These are phyloP conservation scores for Boletus subcaerulescens DNA, from an alignment of 768 basidiomycete species.

Conservation along the genomic window DNA sequence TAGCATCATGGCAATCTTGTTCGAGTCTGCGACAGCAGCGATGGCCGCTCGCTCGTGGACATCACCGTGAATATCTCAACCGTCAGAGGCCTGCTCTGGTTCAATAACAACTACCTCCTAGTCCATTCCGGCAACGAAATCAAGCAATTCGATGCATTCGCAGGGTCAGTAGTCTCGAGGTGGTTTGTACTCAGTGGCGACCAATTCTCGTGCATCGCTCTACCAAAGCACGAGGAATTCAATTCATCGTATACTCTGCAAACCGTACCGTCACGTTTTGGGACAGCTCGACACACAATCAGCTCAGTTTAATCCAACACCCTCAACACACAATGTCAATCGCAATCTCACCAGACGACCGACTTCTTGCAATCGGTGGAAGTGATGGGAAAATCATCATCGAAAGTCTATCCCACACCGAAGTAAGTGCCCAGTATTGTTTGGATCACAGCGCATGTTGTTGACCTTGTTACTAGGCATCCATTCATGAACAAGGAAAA, in stretches of 20 bases:
- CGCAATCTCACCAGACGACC: background rate
- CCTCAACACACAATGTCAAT: rapidly evolving
- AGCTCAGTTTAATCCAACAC: background rate
- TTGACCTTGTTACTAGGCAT: no score
- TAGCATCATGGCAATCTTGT: background rate
- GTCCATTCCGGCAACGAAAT: background rate
- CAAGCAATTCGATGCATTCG: background rate
- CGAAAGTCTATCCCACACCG: background rate
- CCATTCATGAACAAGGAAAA: no score
- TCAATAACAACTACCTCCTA: background rate
- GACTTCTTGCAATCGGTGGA: background rate
- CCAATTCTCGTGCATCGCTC: background rate
- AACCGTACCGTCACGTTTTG: background rate
- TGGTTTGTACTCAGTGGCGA: background rate
- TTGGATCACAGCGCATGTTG: no score
- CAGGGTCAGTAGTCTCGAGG: background rate
- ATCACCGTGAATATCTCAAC: background rate
- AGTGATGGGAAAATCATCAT: background rate
- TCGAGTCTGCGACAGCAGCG: background rate
- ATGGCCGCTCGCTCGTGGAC: background rate
- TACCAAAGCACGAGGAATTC: background rate
- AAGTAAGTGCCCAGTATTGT: no score
- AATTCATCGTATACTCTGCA: background rate
- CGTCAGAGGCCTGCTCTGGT: background rate
- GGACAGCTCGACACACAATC: background rate